Percentiles rank a stretch among this genome's conserved stretches.
phyloP scores from a whole-genome alignment of 1,284 basidiomycete species.

The Phenoliferia sp. region DNA sequence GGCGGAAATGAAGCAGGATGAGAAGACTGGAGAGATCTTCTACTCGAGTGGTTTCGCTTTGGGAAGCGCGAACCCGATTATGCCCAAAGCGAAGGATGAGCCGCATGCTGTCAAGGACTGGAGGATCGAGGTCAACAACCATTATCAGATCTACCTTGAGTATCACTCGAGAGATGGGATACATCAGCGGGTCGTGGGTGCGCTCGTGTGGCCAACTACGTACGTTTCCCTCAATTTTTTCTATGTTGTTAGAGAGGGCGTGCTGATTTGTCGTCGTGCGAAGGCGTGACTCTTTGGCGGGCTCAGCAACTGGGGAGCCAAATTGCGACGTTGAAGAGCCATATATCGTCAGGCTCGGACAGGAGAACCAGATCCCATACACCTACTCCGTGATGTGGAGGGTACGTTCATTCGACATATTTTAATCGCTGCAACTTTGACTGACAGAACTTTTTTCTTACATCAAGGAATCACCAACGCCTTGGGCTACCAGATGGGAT shows the following conservation, averaged over 20 bases:
- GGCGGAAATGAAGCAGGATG: constrained; percentile 81
- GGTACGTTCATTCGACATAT: constrained; percentile 47
- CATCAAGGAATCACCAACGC: constrained; percentile 46
- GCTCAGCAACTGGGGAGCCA: background rate
- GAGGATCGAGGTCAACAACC: constrained; percentile 76
- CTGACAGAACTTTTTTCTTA: constrained; percentile 96
- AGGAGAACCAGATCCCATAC: constrained; percentile 68
- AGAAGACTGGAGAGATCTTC: constrained; percentile 71
- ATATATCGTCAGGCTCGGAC: constrained; percentile 60
- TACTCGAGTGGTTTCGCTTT: constrained; percentile 38
- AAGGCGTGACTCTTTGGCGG: constrained; percentile 30
- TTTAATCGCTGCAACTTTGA: constrained; percentile 45
- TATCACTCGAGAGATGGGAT: constrained; percentile 67
- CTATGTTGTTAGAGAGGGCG: background rate
- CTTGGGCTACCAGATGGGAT: constrained; percentile 89
- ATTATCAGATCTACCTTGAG: constrained; percentile 79
- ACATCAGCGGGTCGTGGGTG: constrained; percentile 74
- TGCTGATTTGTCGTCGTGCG: constrained; percentile 30
- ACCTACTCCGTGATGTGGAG: constrained; percentile 87
- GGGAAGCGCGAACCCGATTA: background rate
- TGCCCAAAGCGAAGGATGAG: constrained; percentile 46
- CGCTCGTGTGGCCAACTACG: constrained; percentile 74
- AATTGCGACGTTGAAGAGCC: constrained; percentile 39
- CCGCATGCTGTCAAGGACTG: constrained; percentile 49
- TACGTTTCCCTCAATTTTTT: background rate